Conservation (phyloP, 371 early-diverging fungal genomes). For the Syncephalastrum sp. region DNA sequence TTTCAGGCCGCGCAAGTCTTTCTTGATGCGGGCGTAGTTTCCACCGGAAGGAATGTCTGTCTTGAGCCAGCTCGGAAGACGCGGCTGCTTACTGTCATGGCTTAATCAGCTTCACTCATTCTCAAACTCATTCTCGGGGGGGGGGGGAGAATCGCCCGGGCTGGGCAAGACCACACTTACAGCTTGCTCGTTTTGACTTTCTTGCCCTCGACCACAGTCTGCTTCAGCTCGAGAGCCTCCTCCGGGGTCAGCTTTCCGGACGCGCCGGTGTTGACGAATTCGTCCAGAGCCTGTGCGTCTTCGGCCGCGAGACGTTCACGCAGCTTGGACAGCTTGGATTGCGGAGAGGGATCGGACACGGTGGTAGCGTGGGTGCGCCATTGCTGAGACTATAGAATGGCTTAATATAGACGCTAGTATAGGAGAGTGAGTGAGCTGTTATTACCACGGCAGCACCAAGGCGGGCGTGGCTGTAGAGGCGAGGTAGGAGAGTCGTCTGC, state of each 20-base stretch:
- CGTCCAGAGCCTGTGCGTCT: constrained; percentile 62
- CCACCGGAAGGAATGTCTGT: constrained; percentile 89
- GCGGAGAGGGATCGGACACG: constrained; percentile 28
- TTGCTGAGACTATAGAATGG: constrained; percentile 14
- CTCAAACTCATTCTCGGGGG: neutral
- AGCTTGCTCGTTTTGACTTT: constrained; percentile 44
- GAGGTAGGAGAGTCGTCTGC: too few relatives aligned
- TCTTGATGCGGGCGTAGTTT: constrained; percentile 81
- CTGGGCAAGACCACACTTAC: constrained; percentile 21
- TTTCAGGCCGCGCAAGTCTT: constrained; percentile 88
- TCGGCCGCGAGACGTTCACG: constrained; percentile 48
- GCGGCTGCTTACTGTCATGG: constrained; percentile 52
- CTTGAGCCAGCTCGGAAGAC: constrained; percentile 93
- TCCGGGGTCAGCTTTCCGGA: constrained; percentile 57
- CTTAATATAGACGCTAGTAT: too few relatives aligned
- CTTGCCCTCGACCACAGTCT: constrained; percentile 50
- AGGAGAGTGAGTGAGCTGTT: too few relatives aligned
- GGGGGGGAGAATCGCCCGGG: too few relatives aligned
- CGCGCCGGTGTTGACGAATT: constrained; percentile 61
- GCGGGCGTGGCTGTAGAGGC: too few relatives aligned
- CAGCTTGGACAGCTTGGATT: constrained; percentile 43
- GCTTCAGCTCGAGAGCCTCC: constrained; percentile 67
- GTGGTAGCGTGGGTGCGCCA: constrained; percentile 25
- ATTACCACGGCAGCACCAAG: too few relatives aligned
- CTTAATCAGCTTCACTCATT: neutral